Percentiles rank a stretch among this genome's conserved stretches.
phyloP scores from a whole-genome alignment of 768 basidiomycete genomes.

The Pleurotus ostreatus region DNA sequence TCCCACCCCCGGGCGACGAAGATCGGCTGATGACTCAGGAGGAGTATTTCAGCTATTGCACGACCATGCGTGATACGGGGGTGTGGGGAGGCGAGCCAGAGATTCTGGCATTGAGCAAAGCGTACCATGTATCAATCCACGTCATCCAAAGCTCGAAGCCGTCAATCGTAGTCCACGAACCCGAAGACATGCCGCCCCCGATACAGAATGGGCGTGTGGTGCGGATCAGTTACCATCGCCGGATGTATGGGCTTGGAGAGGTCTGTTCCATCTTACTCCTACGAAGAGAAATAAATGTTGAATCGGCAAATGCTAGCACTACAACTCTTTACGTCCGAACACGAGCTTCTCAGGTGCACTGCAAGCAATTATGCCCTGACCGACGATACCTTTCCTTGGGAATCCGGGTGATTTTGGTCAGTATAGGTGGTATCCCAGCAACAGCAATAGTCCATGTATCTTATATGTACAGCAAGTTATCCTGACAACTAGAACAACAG shows the following conservation, averaged over 20 bases:
- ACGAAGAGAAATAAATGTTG: slow-evolving; percentile 8
- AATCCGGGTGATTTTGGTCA: too few relatives aligned
- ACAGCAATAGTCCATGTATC: slow-evolving; percentile 8
- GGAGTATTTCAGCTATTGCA: slow-evolving; percentile 74
- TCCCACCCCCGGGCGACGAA: slow-evolving; percentile 71
- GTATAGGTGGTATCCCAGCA: too few relatives aligned
- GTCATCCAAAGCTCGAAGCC: slow-evolving; percentile 85
- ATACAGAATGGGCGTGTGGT: slow-evolving; percentile 37
- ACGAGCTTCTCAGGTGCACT: slow-evolving; percentile 14
- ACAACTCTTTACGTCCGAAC: slow-evolving; percentile 77
- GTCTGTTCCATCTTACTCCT: slow-evolving; percentile 38
- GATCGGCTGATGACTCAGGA: slow-evolving; percentile 68
- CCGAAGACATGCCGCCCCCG: slow-evolving; percentile 28
- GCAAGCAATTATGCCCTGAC: slow-evolving; percentile 7
- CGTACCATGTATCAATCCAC: slow-evolving; percentile 82
- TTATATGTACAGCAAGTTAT: neutral
- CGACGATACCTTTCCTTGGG: neutral
- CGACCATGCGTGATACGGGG: slow-evolving; percentile 73
- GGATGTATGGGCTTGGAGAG: slow-evolving; percentile 95
- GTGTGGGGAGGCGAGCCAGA: slow-evolving; percentile 98
- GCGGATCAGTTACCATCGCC: slow-evolving; percentile 87
- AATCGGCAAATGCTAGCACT: slow-evolving; percentile 52
- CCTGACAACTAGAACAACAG: slow-evolving; percentile 48
- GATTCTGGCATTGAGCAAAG: slow-evolving; percentile 82
- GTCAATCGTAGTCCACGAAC: slow-evolving; percentile 79